Percentiles rank a stretch among this genome's conserved stretches.
Conservation (phyloP, 2,329 filamentous ascomycete genomes). For the Dactylellina sp. region DNA sequence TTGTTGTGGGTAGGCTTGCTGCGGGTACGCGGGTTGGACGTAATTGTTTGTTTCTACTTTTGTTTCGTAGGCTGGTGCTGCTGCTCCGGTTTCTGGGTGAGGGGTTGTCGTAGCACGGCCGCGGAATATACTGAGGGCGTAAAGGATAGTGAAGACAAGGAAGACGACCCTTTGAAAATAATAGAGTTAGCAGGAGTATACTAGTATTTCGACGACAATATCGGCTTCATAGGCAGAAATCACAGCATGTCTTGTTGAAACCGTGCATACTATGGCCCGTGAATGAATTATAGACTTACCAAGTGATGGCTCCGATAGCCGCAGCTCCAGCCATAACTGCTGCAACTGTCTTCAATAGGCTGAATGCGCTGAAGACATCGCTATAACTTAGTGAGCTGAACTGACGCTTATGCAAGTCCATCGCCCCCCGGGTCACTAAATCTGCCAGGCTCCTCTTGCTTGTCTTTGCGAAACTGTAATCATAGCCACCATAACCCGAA, state of each 20-base stretch:
- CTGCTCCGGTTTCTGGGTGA: not conserved
- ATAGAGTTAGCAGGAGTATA: constrained; percentile 13
- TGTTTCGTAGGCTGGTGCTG: constrained; percentile 13
- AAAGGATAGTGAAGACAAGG: constrained; percentile 45
- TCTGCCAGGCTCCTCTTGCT: constrained; percentile 11
- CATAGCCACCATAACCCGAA: constrained; percentile 3
- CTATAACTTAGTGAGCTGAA: not conserved
- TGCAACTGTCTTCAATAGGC: constrained; percentile 19
- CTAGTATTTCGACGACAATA: not conserved
- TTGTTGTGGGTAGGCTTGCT: constrained; percentile 7
- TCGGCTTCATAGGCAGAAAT: too few species aligned
- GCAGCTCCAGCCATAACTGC: constrained; percentile 48
- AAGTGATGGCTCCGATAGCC: constrained; percentile 42
- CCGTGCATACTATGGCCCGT: too few species aligned
- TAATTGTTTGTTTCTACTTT: constrained; percentile 28
- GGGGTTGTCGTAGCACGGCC: not conserved
- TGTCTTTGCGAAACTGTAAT: constrained; percentile 23
- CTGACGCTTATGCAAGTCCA: constrained; percentile 21
- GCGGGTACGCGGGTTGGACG: constrained; percentile 3
- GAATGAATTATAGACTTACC: constrained; percentile 27
- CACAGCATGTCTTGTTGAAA: too few species aligned
- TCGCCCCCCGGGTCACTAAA: not conserved
- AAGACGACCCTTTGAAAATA: constrained; percentile 32
- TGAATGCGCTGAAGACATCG: not conserved
- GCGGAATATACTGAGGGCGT: constrained; percentile 34